These are phyloP conservation scores for Dorcoceras hygrometricum DNA, from an alignment of 257 asterid genomes.

Conservation along the genomic window DNA sequence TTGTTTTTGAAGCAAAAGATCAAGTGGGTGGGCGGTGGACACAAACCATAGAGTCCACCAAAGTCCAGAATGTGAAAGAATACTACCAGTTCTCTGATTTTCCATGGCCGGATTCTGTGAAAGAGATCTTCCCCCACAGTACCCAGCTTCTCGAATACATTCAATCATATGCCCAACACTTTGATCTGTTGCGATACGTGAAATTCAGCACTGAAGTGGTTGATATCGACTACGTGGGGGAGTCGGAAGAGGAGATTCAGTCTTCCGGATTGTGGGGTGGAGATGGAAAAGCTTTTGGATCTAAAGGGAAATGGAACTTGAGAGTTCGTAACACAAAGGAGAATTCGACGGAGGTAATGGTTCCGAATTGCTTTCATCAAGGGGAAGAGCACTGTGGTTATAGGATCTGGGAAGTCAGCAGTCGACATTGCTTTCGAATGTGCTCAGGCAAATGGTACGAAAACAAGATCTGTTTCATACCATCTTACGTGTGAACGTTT, in stretches of 20 bases:
- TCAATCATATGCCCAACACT: conserved; percentile 46
- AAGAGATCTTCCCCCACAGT: conserved; percentile 32
- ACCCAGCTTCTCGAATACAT: conserved; percentile 36
- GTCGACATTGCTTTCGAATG: conserved; percentile 47
- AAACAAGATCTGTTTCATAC: neutral
- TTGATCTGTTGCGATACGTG: conserved; percentile 33
- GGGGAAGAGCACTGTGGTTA: conserved; percentile 44
- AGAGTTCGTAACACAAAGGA: conserved; percentile 32
- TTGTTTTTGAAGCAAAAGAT: conserved; percentile 44
- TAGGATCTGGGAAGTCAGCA: conserved; percentile 65
- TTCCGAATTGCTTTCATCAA: conserved; percentile 26
- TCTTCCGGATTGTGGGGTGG: conserved; percentile 34
- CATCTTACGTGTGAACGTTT: neutral
- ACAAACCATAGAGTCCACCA: conserved; percentile 51
- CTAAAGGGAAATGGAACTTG: conserved; percentile 61
- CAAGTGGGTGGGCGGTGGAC: conserved; percentile 60
- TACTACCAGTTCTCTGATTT: conserved; percentile 52
- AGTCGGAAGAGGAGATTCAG: conserved; percentile 35
- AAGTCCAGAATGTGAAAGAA: conserved; percentile 32
- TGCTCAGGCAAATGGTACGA: conserved; percentile 44
- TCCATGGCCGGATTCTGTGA: conserved; percentile 55
- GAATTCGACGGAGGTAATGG: conserved; percentile 27
- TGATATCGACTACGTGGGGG: conserved; percentile 45
- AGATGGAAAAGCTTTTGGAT: conserved; percentile 49
- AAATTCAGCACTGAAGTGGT: conserved; percentile 42